A percentile compares a stretch with the other conserved stretches of the same genome.
Evolutionary conservation across 495 filamentous ascomycete species (phyloP).

Genomic region (Aspergillus heteromorphus): DNA sequence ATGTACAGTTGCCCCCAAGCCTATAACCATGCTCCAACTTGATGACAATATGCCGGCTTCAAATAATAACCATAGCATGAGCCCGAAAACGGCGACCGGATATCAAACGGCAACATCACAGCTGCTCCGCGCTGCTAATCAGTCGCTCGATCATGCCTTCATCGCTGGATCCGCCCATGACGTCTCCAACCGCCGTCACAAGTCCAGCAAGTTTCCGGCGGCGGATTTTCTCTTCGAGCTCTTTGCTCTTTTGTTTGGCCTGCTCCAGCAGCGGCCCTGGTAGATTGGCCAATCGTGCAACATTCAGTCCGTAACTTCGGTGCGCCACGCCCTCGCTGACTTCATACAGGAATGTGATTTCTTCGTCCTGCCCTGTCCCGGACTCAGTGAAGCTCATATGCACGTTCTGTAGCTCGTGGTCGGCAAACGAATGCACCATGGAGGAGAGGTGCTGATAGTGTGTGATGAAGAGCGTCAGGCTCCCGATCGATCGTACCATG

Average conservation of each 20-base stretch:
- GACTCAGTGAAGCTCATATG: conserved; percentile 77
- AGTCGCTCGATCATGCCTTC: conserved; percentile 32
- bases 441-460: conserved; percentile 85
- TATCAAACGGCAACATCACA: conserved; percentile 18
- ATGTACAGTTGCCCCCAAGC: not conserved
- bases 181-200: conserved; percentile 28
- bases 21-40: not conserved
- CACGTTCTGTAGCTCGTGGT: conserved; percentile 62
- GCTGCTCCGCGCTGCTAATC: conserved; percentile 32
- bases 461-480: conserved; percentile 89
- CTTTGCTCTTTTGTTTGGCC: conserved; percentile 69
- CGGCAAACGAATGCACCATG: conserved; percentile 60
- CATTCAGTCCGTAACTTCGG: conserved; percentile 90
- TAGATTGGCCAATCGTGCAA: conserved; percentile 80
- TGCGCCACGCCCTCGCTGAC: conserved; percentile 86
- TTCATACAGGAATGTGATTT: conserved; percentile 80
- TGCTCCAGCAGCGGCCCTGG: conserved; percentile 69
- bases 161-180: conserved; percentile 33
- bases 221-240: conserved; percentile 72
- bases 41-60: not conserved
- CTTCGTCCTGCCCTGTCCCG: conserved; percentile 32
- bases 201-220: conserved; percentile 49
- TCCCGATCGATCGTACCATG: conserved; percentile 66
- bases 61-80: not conserved
- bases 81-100: not conserved